Base-by-base conservation (phyloP, 441 rosid species). In the Raphanus hybrid region DNA sequence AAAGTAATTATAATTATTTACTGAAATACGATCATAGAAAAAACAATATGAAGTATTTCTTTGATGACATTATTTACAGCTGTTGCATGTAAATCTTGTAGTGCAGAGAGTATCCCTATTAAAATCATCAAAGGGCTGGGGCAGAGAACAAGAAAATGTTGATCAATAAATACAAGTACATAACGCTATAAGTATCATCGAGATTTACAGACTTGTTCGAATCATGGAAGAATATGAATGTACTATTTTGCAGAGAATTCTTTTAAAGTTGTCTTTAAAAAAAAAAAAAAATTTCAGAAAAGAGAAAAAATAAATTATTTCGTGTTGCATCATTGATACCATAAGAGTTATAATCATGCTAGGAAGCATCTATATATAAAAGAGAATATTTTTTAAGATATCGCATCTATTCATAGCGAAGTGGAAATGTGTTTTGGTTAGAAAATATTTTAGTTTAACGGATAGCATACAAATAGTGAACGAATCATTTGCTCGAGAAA, bases 401-500 rank as follows among this genome's bases (percentile, higher is more conserved):
- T 58, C 3, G 67, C 23, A 57, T 41, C 18, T 57, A 29, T n/a
- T 68, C 70, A 20, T 14, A 69, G 34, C 64, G 57, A 75, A 68
- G 11, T 67, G 26, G 43, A 50, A n/a, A 29, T 66, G 8, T 29
- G 39, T 34, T 34, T 52, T 35, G 39, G 16, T 20, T 8, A 54
- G 14, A 41, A 41, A 66, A 41, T 9, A 32, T 11, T 12, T 37
- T 4, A 61, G 10, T 48, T 61, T 26, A 63, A 55, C 60, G 37
- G 62, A 23, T 14, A 69, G 57, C 8, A 80, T 85, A 58, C 85
- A 12, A 6, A 45, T 70, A 55, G 32, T 59, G 64, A 67, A 60
- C 48, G 45, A 78, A 82, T 72, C 63, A 86, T 85, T 50, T 71
- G 78, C 86, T 86, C 82, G 85, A 86, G 84, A 87, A 83, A 84